Evolutionary conservation across 1,284 basidiomycete species (phyloP).

Genomic region (Puccinia novopanici): DNA sequence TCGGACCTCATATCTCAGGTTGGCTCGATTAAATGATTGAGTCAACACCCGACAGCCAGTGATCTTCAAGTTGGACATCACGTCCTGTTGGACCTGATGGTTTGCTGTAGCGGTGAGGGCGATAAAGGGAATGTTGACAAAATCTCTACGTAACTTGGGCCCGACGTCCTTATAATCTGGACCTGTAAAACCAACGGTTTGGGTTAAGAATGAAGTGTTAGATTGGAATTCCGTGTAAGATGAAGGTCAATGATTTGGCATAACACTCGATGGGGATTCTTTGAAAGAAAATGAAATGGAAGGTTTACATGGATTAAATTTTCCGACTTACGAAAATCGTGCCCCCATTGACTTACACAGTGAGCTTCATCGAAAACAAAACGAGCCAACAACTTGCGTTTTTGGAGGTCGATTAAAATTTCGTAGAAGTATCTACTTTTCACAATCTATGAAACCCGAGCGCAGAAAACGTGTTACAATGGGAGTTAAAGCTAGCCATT

Average conservation of each 20-base stretch:
- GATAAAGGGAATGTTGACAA: constrained; percentile 83
- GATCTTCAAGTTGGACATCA: constrained; percentile 73
- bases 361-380: constrained; percentile 98
- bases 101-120: constrained; percentile 94
- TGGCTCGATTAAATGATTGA: constrained; percentile 89
- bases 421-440: constrained; percentile 67
- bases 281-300: background rate
- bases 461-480: background rate
- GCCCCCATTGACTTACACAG: constrained; percentile 80
- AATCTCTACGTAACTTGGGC: constrained; percentile 68
- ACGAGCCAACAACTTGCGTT: constrained; percentile 69
- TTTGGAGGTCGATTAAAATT: constrained; percentile 68
- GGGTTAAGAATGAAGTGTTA: too few species aligned
- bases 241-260: too few species aligned
- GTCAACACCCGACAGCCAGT: constrained; percentile 67
- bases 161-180: constrained; percentile 65
- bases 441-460: constrained; percentile 58
- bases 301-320: background rate
- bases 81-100: constrained; percentile 73
- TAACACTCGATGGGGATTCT: too few species aligned
- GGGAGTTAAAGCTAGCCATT: background rate
- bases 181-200: constrained; percentile 6
- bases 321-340: constrained; percentile 69
- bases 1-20: constrained; percentile 72
- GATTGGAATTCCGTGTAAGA: too few species aligned